Evolutionary conservation across 1,284 basidiomycete genomes (phyloP).

Genomic region (Rhodotorula sp.): DNA sequence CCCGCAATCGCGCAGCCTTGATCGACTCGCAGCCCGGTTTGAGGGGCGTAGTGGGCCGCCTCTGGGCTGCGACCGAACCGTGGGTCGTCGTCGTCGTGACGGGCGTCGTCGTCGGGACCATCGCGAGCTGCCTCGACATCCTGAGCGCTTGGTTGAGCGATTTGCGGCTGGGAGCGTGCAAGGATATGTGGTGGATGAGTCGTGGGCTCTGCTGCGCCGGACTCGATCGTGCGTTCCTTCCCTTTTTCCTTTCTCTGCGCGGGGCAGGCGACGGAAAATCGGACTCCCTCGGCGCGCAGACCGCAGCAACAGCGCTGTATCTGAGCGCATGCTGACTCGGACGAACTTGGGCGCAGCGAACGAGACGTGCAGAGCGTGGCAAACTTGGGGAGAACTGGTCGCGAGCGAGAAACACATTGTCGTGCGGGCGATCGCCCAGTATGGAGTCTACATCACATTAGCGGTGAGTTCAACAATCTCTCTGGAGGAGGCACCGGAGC

Average conservation of each 20-base stretch:
- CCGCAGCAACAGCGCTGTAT: too few relatives aligned
- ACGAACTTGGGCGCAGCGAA: constrained; percentile 56
- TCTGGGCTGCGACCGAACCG: constrained; percentile 61
- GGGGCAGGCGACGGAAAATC: too few relatives aligned
- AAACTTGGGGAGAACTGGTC: constrained; percentile 53
- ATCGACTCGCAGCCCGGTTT: constrained; percentile 9
- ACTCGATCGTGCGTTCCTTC: constrained; percentile 61
- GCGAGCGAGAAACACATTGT: constrained; percentile 30
- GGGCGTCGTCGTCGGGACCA: constrained; percentile 53
- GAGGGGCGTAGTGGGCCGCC: constrained; percentile 52
- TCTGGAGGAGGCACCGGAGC: background rate
- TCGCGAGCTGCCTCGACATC: constrained; percentile 71
- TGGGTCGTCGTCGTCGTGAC: constrained; percentile 68
- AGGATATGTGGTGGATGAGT: constrained; percentile 71
- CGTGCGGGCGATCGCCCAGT: constrained; percentile 53
- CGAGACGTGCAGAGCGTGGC: constrained; percentile 69
- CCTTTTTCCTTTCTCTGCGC: too few relatives aligned
- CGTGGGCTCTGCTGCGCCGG: constrained; percentile 70
- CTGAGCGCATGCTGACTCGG: background rate
- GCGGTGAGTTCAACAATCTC: constrained; percentile 60
- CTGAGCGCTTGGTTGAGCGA: constrained; percentile 73
- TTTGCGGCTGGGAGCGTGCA: constrained; percentile 66
- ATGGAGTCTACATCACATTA: constrained; percentile 69
- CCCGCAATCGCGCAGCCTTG: constrained; percentile 50
- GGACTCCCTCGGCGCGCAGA: too few relatives aligned